phyloP scores from a whole-genome alignment of 2,329 filamentous ascomycete genomes.

The Penicillium sp. region DNA sequence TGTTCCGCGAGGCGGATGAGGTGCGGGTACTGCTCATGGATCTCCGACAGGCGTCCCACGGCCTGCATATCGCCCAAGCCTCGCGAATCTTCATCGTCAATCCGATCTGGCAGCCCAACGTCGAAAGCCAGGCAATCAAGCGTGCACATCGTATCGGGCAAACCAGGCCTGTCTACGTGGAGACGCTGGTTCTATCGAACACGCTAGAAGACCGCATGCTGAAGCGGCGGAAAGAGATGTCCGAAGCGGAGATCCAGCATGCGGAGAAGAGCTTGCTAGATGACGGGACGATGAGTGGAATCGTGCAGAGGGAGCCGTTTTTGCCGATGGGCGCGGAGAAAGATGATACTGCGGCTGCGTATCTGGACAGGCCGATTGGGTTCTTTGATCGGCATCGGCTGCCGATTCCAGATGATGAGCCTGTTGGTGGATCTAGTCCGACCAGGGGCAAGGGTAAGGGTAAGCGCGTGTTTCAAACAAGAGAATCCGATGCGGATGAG shows the following conservation, averaged over 20 bases:
- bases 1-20: conserved; percentile 70
- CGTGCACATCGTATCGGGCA: conserved; percentile 87
- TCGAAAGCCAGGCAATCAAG: conserved; percentile 90
- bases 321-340: conserved; percentile 44
- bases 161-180: conserved; percentile 73
- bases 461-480: not conserved
- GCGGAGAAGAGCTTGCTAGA: conserved; percentile 61
- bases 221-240: conserved; percentile 72
- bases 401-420: conserved; percentile 36
- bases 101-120: conserved; percentile 78
- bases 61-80: conserved; percentile 79
- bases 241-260: conserved; percentile 58
- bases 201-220: conserved; percentile 87
- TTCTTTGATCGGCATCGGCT: conserved; percentile 45
- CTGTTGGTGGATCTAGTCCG: not conserved
- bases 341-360: conserved; percentile 27
- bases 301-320: conserved; percentile 60
- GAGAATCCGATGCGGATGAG: conserved; percentile 1
- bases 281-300: conserved; percentile 59
- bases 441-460: not conserved
- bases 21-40: conserved; percentile 88
- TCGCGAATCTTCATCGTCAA: conserved; percentile 88
- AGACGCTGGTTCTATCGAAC: conserved; percentile 77
- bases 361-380: conserved; percentile 31
- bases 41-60: conserved; percentile 83